These are phyloP conservation scores for Raffaelea albimanens DNA, from an alignment of 2,329 filamentous ascomycete species.

Conservation along the genomic window DNA sequence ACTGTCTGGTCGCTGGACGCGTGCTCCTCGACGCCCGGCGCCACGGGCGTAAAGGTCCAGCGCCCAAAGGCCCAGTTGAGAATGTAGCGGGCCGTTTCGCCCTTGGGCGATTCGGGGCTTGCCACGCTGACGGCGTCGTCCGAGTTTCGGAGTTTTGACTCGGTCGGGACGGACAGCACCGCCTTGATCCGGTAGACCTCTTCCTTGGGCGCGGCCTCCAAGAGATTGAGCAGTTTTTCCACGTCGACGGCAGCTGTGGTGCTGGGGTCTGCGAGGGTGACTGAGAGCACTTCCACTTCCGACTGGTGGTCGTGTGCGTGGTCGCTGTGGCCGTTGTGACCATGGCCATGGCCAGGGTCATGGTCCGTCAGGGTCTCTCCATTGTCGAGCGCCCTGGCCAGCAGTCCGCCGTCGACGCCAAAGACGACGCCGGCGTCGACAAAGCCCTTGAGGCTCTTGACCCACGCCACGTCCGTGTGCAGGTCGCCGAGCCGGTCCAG, in stretches of 20 bases:
- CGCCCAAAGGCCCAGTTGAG: slow-evolving; percentile 97
- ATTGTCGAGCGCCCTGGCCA: slow-evolving; percentile 28
- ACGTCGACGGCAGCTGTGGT: slow-evolving; percentile 31
- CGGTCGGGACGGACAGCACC: slow-evolving; percentile 35
- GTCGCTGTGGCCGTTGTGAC: slow-evolving; percentile 28
- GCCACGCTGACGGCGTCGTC: slow-evolving; percentile 19
- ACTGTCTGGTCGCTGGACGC: slow-evolving; percentile 41
- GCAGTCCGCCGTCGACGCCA: slow-evolving; percentile 74
- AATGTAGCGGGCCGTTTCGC: slow-evolving; percentile 54
- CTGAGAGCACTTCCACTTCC: slow-evolving; percentile 85
- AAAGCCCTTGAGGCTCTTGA: slow-evolving; percentile 74
- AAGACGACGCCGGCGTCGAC: slow-evolving; percentile 75
- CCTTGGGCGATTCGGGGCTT: slow-evolving; percentile 9
- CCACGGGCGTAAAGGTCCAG: slow-evolving; percentile 73
- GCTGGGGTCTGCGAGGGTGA: slow-evolving; percentile 43
- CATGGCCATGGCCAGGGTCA: slow-evolving; percentile 23
- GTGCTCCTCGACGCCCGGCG: slow-evolving; percentile 35
- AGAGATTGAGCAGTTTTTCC: slow-evolving; percentile 55
- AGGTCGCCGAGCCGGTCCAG: slow-evolving; percentile 72
- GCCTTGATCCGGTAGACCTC: slow-evolving; percentile 94
- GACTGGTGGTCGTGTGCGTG: slow-evolving; percentile 56
- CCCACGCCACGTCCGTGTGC: slow-evolving; percentile 70
- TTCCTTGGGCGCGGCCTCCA: slow-evolving; percentile 73
- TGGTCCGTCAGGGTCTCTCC: slow-evolving; percentile 26
- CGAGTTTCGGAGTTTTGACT: slow-evolving; percentile 40